Percentiles rank a stretch among this genome's conserved stretches.
phyloP scores from a whole-genome alignment of 805 yeast genomes.

The Millerago galiae region DNA sequence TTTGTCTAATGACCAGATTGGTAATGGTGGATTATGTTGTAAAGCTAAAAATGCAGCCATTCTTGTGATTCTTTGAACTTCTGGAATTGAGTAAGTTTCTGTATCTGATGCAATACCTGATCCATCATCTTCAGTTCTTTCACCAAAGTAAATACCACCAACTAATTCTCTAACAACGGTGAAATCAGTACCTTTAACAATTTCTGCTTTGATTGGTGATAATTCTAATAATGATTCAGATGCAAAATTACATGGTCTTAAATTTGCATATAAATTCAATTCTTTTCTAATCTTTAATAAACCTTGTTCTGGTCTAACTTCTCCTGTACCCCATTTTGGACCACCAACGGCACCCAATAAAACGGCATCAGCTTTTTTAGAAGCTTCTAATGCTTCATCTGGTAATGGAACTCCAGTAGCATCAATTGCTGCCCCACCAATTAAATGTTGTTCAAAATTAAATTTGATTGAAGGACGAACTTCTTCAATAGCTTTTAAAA shows the following conservation, averaged over 20 bases:
- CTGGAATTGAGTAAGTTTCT: slow-evolving; percentile 85
- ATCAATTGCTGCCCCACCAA: slow-evolving; percentile 98
- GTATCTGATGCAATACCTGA: slow-evolving; percentile 88
- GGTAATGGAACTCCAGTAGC: slow-evolving; percentile 92
- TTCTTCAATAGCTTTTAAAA: slow-evolving; percentile 68
- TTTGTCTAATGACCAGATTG: slow-evolving; percentile 94
- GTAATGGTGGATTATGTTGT: slow-evolving; percentile 89
- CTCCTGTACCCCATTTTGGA: slow-evolving; percentile 98
- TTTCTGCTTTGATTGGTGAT: slow-evolving; percentile 81
- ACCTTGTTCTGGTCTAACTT: slow-evolving; percentile 97
- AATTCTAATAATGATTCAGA: slow-evolving; percentile 76
- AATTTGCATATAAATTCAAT: slow-evolving; percentile 87
- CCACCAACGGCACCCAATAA: slow-evolving; percentile 98
- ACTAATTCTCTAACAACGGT: slow-evolving; percentile 93
- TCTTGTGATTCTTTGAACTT: slow-evolving; percentile 91
- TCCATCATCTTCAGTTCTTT: slow-evolving; percentile 87
- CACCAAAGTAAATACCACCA: slow-evolving; percentile 98
- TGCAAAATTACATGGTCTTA: slow-evolving; percentile 94
- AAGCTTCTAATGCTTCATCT: slow-evolving; percentile 73
- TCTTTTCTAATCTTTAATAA: slow-evolving; percentile 91
- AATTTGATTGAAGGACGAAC: slow-evolving; percentile 54
- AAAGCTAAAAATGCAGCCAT: slow-evolving; percentile 97
- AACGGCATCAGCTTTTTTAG: slow-evolving; percentile 90
- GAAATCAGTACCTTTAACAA: slow-evolving; percentile 87
- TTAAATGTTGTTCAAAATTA: slow-evolving; percentile 74